Evolutionary conservation across 148 eudicot species (phyloP), one percentile per base, ranked within the genome.

Genomic region (Beta vulgaris): DNA sequence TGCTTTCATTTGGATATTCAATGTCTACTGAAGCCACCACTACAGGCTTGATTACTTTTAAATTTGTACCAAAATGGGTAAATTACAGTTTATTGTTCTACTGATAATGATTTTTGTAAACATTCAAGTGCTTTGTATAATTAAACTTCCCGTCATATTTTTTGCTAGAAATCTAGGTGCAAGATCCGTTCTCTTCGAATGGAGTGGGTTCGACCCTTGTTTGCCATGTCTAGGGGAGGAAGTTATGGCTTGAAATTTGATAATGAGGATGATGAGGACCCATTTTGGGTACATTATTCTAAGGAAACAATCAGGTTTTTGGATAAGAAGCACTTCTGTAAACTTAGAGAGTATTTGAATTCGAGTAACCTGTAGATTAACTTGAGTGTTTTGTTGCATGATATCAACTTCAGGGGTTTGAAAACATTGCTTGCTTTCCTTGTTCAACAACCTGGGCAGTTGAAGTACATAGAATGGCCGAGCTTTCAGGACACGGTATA

Each of bases 401-500:
- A n/a, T 46, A 51, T 46, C 48, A 32, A 54, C 79, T 81, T 60
- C 81, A 87, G 90, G 80, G 76, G 59, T 51, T 78, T 82, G 54
- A 79, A 75, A 39, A 62, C 76, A 32, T 62, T 88, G 62, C 43
- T 81, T 48, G 29, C 65, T 55, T 88, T 88, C 85, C 88, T 86
- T 39, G 69, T 59, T 51, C 84, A 86, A 76, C 89, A 88, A 74
- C 92, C 92, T 69, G 83, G 85, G 43, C 86, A 86, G 78, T 71
- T 88, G 64, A 91, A 89, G 83, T 84, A 91, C 81, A 79, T 91
- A 46, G 93, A 93, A 67, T 91, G 92, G 98, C 98, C 96, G 46
- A 82, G 88, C 81, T 91, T 91, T 76, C 85, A 79, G 76, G 86
- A 87, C 83, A 91, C 98, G 82, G 97, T 93, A 74, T 71, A 3